A percentile compares a stretch with the other conserved stretches of the same genome.
Conservation (phyloP, 306 rosid species). For the Oemleria cerasiformis region DNA sequence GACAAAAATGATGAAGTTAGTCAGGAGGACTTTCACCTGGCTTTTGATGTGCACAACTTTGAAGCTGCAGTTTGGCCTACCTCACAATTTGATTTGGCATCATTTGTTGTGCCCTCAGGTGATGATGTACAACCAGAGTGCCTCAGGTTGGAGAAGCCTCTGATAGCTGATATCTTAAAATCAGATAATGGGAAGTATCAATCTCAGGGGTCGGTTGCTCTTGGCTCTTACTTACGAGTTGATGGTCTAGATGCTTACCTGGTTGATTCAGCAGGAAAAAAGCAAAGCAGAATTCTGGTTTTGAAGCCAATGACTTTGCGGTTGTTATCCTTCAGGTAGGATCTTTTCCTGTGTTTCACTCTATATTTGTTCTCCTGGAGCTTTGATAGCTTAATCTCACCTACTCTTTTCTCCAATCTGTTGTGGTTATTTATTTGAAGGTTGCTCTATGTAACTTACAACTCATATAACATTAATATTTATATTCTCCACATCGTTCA, state of each 20-base stretch:
- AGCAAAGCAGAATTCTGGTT: conserved; percentile 47
- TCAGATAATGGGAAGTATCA: conserved; percentile 49
- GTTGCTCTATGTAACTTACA: conserved; percentile 13
- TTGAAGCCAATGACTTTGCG: conserved; percentile 55
- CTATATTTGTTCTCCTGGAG: background rate
- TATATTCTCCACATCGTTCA: background rate
- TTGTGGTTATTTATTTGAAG: background rate
- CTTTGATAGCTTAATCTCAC: background rate
- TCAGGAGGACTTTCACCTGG: conserved; percentile 44
- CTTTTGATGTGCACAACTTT: conserved; percentile 53
- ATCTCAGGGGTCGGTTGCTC: conserved; percentile 46
- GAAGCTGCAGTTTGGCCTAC: conserved; percentile 65
- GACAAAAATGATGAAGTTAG: conserved; percentile 26
- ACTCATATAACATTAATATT: background rate
- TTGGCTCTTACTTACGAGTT: conserved; percentile 49
- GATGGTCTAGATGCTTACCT: conserved; percentile 61
- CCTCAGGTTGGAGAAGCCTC: conserved; percentile 53
- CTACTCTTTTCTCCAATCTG: conserved; percentile 4
- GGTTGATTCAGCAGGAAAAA: conserved; percentile 43
- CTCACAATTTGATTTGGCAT: conserved; percentile 39
- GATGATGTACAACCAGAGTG: conserved; percentile 40
- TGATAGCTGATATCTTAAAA: conserved; percentile 43
- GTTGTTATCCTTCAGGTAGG: conserved; percentile 62
- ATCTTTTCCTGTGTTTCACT: conserved; percentile 13
- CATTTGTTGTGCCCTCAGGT: conserved; percentile 34